Percentiles rank a stretch among this genome's conserved stretches.
phyloP scores from a whole-genome alignment of 78 protist genomes.

The Tieghemostelium lacteum region DNA sequence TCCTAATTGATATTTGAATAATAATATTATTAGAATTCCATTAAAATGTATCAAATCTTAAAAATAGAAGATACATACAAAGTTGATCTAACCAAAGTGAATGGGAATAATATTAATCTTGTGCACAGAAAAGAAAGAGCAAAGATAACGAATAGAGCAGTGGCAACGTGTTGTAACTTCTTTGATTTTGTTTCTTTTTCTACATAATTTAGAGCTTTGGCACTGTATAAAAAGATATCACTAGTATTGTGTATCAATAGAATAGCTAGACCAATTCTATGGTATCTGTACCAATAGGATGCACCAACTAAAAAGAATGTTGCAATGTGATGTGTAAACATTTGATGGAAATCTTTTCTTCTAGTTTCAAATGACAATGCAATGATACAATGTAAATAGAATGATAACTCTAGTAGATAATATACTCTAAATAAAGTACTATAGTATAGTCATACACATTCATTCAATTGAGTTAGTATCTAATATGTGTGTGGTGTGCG shows the following conservation, averaged over 20 bases:
- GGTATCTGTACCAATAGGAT: constrained; percentile 69
- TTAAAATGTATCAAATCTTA: no score
- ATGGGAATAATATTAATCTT: constrained; percentile 58
- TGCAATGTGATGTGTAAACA: constrained; percentile 72
- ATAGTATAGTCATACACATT: no score
- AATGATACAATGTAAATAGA: constrained; percentile 68
- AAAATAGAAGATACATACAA: constrained; percentile 10
- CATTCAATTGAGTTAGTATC: no score
- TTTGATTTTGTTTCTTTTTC: constrained; percentile 33
- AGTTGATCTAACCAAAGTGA: constrained; percentile 45
- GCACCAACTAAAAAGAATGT: constrained; percentile 70
- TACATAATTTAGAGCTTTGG: constrained; percentile 54
- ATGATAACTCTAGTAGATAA: constrained; percentile 59
- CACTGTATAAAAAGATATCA: constrained; percentile 68
- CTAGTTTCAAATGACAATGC: constrained; percentile 68
- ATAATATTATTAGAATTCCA: no score
- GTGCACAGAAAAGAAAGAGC: constrained; percentile 30
- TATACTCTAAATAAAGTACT: constrained; percentile 69
- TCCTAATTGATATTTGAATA: neutral
- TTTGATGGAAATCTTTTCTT: constrained; percentile 74
- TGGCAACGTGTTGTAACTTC: neutral
- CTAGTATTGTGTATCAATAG: constrained; percentile 49
- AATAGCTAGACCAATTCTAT: constrained; percentile 71
- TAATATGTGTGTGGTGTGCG: neutral
- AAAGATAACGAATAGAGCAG: constrained; percentile 24